Evolutionary conservation across 805 yeast species (phyloP).

Genomic region (Wickerhamiella sorbophila): DNA sequence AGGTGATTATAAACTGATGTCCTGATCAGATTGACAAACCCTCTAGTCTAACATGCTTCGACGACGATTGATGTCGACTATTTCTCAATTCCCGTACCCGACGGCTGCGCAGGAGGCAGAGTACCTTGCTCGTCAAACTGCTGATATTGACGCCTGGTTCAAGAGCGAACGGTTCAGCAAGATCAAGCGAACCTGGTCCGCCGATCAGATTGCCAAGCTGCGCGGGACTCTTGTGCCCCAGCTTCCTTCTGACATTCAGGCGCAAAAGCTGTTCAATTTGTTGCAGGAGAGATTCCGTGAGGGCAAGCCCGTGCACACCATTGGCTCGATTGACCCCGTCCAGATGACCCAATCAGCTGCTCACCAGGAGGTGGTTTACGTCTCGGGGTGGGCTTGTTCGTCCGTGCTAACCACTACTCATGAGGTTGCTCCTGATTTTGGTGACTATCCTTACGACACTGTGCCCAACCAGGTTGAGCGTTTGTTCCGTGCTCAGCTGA

Average conservation of each 20-base stretch:
- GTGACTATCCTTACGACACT: slow-evolving; percentile 55
- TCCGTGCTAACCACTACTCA: slow-evolving; percentile 43
- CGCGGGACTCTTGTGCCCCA: slow-evolving; percentile 34
- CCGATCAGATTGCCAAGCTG: slow-evolving; percentile 38
- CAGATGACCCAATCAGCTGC: slow-evolving; percentile 44
- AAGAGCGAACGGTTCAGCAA: slow-evolving; percentile 32
- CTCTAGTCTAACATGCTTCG: slow-evolving; percentile 1
- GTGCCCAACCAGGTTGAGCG: slow-evolving; percentile 55
- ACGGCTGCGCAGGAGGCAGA: slow-evolving; percentile 21
- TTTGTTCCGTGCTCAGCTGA: slow-evolving; percentile 40
- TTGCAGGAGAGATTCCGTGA: slow-evolving; percentile 30
- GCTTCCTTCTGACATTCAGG: slow-evolving; percentile 38
- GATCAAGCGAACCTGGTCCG: slow-evolving; percentile 37
- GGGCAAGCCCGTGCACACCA: slow-evolving; percentile 37
- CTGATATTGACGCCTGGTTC: slow-evolving; percentile 38
- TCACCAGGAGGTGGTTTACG: slow-evolving; percentile 26
- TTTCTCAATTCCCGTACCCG: slow-evolving; percentile 26
- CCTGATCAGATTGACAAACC: too few relatives aligned
- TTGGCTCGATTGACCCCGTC: slow-evolving; percentile 50
- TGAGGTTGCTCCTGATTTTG: slow-evolving; percentile 53
- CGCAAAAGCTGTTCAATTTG: slow-evolving; percentile 36
- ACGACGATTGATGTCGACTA: slow-evolving; percentile 3
- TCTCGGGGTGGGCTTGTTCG: slow-evolving; percentile 21
- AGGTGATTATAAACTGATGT: neutral
- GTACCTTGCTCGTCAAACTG: slow-evolving; percentile 24